Base-by-base conservation (phyloP, 129 eudicot genomes). In the Artemisia tridentata region DNA sequence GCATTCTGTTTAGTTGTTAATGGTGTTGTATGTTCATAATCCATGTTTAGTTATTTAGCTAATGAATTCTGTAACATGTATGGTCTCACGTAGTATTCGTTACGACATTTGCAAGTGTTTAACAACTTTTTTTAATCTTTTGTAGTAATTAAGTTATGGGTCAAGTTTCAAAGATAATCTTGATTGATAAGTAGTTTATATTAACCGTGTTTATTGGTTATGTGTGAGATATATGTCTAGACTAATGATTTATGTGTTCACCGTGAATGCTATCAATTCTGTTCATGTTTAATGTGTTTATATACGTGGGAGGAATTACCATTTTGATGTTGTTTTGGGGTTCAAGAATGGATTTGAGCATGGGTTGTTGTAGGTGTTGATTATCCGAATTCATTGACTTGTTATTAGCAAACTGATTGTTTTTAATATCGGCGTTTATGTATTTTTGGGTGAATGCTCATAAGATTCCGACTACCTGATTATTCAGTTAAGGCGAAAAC, bases 251-350 rank as follows among this genome's bases (percentile, higher is more conserved):
- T 51, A 10, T 10, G 41, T 69, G 46, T 78, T 74, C 31, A 58
- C 19, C 23, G 59, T 11, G 18, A 72, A 72, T 72, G 73, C 68
- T 67, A 45, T 60, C 63, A 31, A 73, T 72, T 73, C 1, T 54
- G 71, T 41, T 54, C 7, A 31, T 48, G 72, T 63, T 63, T 54
- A 20, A 58, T 21, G 19, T 60, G 16, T 12, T 11, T 27, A 27
- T 27, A 6, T 59, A 23, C 6, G 12, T 15, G n/a, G 11, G 23
- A n/a, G 20, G 34, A 17, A 17, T 55, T 55, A 56, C 21, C 58
- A 16, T 16, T 38, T 3, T 43, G 5, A 0, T n/a, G 48, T 49
- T 53, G 60, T 16, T 27, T 16, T 46, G 21, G 46, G 79, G 62
- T 17, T 17, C 13, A 20, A 17, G 5, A 7, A 17, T 56, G 11